Conservation (phyloP, 768 basidiomycete genomes). For the Vararia minispora region DNA sequence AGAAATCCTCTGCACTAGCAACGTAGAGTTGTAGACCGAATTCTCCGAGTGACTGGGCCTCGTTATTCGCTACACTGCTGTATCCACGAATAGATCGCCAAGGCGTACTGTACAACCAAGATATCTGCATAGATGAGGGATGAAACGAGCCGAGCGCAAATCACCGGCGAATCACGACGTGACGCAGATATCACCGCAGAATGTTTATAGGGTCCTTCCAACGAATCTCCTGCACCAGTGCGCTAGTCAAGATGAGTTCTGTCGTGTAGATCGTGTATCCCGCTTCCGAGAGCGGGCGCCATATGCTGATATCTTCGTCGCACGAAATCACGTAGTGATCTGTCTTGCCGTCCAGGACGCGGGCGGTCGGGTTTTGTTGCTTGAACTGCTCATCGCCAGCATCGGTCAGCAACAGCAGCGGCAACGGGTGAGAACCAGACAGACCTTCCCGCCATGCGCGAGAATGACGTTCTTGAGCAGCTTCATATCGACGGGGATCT, state of each 20-base stretch:
- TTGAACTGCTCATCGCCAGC: no score
- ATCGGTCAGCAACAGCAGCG: constrained; percentile 1
- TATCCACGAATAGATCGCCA: no score
- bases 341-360: constrained; percentile 37
- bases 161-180: no score
- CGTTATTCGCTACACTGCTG: no score
- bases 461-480: constrained; percentile 59
- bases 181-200: no score
- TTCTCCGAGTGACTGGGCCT: no score
- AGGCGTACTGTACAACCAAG: no score
- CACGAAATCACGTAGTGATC: constrained; percentile 58
- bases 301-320: constrained; percentile 49
- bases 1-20: no score
- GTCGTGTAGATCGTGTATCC: constrained; percentile 52
- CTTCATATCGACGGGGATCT: constrained; percentile 44
- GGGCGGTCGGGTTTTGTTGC: constrained; percentile 40
- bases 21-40: no score
- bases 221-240: constrained; percentile 55
- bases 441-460: constrained; percentile 63
- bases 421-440: constrained; percentile 10
- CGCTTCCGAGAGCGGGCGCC: constrained; percentile 46
- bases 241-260: constrained; percentile 55
- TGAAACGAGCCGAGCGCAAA: no score
- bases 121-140: no score
- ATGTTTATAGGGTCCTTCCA: constrained; percentile 45